A percentile compares a stretch with the other conserved stretches of the same genome.
Evolutionary conservation across 495 filamentous ascomycete genomes (phyloP).

Genomic region (Baudoinia panamericana): DNA sequence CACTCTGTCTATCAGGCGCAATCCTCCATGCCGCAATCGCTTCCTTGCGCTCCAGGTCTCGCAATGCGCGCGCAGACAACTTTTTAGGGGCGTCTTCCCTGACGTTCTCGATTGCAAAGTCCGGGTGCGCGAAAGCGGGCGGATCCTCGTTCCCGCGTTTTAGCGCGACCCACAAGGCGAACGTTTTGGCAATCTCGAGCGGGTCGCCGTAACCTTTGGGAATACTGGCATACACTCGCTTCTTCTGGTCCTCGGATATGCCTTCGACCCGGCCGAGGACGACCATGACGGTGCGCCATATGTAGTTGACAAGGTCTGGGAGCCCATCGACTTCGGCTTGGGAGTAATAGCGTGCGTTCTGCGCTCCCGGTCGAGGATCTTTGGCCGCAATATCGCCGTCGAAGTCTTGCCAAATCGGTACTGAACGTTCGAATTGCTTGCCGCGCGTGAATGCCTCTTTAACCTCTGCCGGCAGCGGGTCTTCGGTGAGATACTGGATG

Average conservation of each 20-base stretch:
- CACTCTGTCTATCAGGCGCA: slow-evolving; percentile 24
- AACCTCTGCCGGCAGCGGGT: slow-evolving; percentile 51
- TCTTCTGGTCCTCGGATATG: slow-evolving; percentile 41
- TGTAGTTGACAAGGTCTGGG: slow-evolving; percentile 47
- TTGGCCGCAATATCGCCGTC: slow-evolving; percentile 39
- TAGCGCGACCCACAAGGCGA: slow-evolving; percentile 62
- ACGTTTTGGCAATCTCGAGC: slow-evolving; percentile 44
- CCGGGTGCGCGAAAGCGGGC: slow-evolving; percentile 48
- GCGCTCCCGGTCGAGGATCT: slow-evolving; percentile 33
- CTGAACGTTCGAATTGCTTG: slow-evolving; percentile 40
- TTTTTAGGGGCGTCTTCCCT: slow-evolving; percentile 26
- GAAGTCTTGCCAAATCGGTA: slow-evolving; percentile 47
- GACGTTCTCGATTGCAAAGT: slow-evolving; percentile 22
- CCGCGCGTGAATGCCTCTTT: slow-evolving; percentile 44
- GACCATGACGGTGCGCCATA: slow-evolving; percentile 57
- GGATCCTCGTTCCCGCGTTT: slow-evolving; percentile 59
- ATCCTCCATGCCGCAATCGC: slow-evolving; percentile 21
- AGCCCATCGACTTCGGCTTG: slow-evolving; percentile 57
- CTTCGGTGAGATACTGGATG: slow-evolving; percentile 52
- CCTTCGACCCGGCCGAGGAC: slow-evolving; percentile 49
- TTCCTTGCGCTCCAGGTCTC: slow-evolving; percentile 25
- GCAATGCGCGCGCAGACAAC: slow-evolving; percentile 26
- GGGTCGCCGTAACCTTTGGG: slow-evolving; percentile 52
- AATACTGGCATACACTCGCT: slow-evolving; percentile 51
- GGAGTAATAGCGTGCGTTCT: slow-evolving; percentile 53